Percentiles rank a stretch among this genome's conserved stretches.
Evolutionary conservation across 1,139 yeast genomes (phyloP).

Genomic region (Debaryomyces psychrophilus): DNA sequence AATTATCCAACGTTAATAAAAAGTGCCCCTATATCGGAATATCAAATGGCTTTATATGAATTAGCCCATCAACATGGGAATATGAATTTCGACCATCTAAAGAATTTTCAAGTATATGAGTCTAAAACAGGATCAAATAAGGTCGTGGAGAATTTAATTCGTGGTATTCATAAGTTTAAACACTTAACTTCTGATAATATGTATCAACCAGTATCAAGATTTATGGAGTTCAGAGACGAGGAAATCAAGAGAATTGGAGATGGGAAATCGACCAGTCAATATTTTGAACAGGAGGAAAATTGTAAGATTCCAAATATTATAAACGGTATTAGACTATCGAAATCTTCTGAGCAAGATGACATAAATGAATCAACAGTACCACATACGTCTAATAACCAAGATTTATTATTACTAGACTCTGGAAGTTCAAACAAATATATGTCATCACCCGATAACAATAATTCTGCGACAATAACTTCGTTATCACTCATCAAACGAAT

Average conservation of each 20-base stretch:
- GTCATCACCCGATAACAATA: constrained; percentile 9
- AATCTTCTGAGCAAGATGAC: constrained; percentile 11
- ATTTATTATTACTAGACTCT: constrained; percentile 18
- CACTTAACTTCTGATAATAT: constrained; percentile 33
- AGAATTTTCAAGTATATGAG: constrained; percentile 24
- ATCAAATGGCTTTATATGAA: constrained; percentile 44
- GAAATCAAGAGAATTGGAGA: constrained; percentile 31
- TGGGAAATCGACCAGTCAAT: constrained; percentile 18
- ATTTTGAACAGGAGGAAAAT: constrained; percentile 6
- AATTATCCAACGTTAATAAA: constrained; percentile 81
- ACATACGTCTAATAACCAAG: constrained; percentile 13
- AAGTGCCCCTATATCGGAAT: constrained; percentile 72
- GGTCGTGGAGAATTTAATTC: constrained; percentile 39
- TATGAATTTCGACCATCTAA: constrained; percentile 16
- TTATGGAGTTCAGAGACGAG: constrained; percentile 19
- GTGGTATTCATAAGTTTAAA: constrained; percentile 56
- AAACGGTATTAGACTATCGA: constrained; percentile 43
- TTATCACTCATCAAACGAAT: constrained; percentile 33
- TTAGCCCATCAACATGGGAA: constrained; percentile 17
- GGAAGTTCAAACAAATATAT: constrained; percentile 9
- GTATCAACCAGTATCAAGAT: constrained; percentile 44
- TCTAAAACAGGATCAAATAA: constrained; percentile 13
- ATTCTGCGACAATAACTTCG: constrained; percentile 11
- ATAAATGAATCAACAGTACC: constrained; percentile 10
- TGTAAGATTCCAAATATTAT: constrained; percentile 31